Evolutionary conservation across 352 stramenopile species (phyloP), one percentile per base, ranked within the genome.

Genomic region (Plasmopara viticola): DNA sequence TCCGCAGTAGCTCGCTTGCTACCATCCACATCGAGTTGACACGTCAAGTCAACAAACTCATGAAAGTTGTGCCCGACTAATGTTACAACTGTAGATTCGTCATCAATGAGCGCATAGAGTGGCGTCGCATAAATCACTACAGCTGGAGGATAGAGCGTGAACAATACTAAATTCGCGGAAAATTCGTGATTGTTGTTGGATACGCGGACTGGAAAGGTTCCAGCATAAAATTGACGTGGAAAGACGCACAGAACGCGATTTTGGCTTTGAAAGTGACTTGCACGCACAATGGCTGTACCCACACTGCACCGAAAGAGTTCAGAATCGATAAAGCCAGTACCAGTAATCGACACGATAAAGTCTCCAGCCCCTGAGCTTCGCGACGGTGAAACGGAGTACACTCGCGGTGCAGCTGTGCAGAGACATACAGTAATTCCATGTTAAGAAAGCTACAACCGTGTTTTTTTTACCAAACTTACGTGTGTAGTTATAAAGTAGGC

Each of bases 111-210:
- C 31, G 46, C 58, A 14, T 58, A 64, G 1, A 44, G 48, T 9
- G 67, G 62, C 7, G 47, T 49, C 29, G 44, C 33, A 30, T 56
- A 72, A 5, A 70, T 53, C 10, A 80, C 42, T 3, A 47, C 31
- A 28, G 62, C 14, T 0, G 53, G 50, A 38, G 46, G 45, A 18
- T 53, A 53, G 5, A 66, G 17, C 0, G 15, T 7, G 25, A 67
- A 74, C 14, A 13, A 7, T 14, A 68, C 34, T 3, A 10, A 2
- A n/a, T 66, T 59, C 6, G 44, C 33, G 6, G 51, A 62, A 33
- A 72, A 75, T 33, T 80, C 70, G 56, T 74, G 68, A 25, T 67
- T 64, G 50, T 78, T 76, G 15, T 64, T 70, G 2, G 68, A 61
- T 12, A 80, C 55, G 28, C 54, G 44, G 4, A 74, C 64, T 0